Evolutionary conservation across 2,329 filamentous ascomycete genomes (phyloP), one percentile per base, ranked within the genome.

Genomic region (Trichoderma koningiopsis): DNA sequence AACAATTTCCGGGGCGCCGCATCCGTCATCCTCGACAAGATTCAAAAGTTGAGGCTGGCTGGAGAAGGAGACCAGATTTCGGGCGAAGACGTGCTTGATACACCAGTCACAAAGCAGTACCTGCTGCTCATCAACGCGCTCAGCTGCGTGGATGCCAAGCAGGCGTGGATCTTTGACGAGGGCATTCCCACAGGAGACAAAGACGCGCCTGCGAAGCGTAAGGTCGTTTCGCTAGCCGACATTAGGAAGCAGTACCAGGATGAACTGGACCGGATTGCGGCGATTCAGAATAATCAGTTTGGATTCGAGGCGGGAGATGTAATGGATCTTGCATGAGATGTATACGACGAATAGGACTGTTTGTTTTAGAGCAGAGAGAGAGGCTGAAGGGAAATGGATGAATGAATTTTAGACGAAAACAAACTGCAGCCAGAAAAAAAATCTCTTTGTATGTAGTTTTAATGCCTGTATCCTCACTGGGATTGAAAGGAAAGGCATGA

Each of bases 51-150:
- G 19, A 84, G 85, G 71, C 81, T 83, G 31, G 83, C 87, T 0
- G 87, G 88, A 29, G 86, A 89, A 72, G 87, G 86, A 3, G 87
- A 90, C 71, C 84, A 83, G 71, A 79, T 86, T n/a, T 74, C 81
- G 1, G 82, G 82, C 4, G 85, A 85, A 22, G 88, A 90, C 71
- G 83, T 84, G 4, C 81, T 89, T 13, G 88, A 91, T 73, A 91
- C 88, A 0, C 84, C 85, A 0, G 85, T 92, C 37, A 89, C 91
- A 58, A 88, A 92, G 73, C 91, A 93, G 75, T 96, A 97, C 75
- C 83, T 98, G n/a, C 86, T 94, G 71, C 87, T 99, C 56, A 97
- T 99, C 82, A 99, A 99, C 78, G 91, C 93, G 0, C 84, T 99
- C 71, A 93, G 92, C 73, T 97, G 93, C 72, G 93, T 97, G 52